Percentiles rank a stretch among this genome's conserved stretches.
phyloP scores from a whole-genome alignment of 2,329 filamentous ascomycete species.

The Hypoxylon sp. region DNA sequence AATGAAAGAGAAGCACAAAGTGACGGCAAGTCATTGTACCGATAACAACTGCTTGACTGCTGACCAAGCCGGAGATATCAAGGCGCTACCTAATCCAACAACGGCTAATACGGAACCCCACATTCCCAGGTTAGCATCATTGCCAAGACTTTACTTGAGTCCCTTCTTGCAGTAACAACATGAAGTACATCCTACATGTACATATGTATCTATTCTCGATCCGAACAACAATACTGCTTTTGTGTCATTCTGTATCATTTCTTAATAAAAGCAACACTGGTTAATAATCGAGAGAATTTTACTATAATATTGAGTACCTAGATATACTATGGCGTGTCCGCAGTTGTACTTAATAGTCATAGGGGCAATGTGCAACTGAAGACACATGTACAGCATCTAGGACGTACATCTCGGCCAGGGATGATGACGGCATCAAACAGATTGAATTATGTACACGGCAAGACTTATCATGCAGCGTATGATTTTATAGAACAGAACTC shows the following conservation, averaged over 20 bases:
- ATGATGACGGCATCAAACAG: constrained; percentile 24
- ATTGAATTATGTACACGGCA: constrained; percentile 6
- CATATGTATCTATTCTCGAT: not conserved
- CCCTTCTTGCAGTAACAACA: constrained; percentile 12
- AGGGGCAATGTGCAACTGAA: constrained; percentile 1
- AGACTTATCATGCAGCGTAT: not conserved
- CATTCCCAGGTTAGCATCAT: constrained; percentile 19
- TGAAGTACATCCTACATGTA: not conserved
- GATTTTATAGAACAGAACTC: constrained; percentile 1
- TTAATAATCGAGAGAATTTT: not conserved
- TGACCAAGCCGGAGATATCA: constrained; percentile 45
- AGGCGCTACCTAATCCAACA: constrained; percentile 27
- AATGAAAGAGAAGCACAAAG: constrained; percentile 23
- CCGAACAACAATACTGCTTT: not conserved
- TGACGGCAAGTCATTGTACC: constrained; percentile 20
- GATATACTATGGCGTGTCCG: not conserved
- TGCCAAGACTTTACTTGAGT: constrained; percentile 28
- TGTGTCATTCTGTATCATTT: not conserved
- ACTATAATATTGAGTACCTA: not conserved
- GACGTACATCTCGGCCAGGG: not conserved
- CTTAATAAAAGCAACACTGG: not conserved
- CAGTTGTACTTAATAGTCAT: constrained; percentile 1
- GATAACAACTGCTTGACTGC: constrained; percentile 24
- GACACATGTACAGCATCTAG: not conserved
- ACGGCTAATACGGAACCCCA: constrained; percentile 32